phyloP scores from a whole-genome alignment of 2,329 filamentous ascomycete genomes.

The Ploettnerulaceae sp. region DNA sequence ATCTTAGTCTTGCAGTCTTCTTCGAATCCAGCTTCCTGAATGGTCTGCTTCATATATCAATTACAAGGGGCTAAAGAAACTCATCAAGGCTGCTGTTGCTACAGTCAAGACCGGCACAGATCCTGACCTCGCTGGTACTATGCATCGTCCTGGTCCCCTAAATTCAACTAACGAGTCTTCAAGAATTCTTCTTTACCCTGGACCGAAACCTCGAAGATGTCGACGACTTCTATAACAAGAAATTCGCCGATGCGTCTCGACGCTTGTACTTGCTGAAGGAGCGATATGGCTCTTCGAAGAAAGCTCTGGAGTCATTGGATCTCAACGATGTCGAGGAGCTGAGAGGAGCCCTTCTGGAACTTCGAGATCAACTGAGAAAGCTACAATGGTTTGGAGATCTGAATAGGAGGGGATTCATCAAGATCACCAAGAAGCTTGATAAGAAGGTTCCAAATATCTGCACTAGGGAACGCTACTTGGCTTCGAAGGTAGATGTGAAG shows the following conservation, averaged over 20 bases:
- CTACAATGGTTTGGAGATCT: constrained; percentile 98
- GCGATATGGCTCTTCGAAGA: constrained; percentile 72
- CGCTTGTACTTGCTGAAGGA: constrained; percentile 83
- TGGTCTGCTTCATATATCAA: constrained; percentile 83
- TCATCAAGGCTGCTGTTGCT: constrained; percentile 73
- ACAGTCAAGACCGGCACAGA: constrained; percentile 63
- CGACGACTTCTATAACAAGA: constrained; percentile 95
- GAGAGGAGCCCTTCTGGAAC: constrained; percentile 81
- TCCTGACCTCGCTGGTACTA: constrained; percentile 82
- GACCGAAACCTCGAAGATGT: constrained; percentile 97
- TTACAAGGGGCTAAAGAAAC: constrained; percentile 90
- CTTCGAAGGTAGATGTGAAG: constrained; percentile 83
- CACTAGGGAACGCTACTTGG: constrained; percentile 80
- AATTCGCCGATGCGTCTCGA: constrained; percentile 78
- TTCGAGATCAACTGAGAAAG: constrained; percentile 82
- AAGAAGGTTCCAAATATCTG: constrained; percentile 79
- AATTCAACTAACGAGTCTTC: constrained; percentile 27
- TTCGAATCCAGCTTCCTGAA: constrained; percentile 80
- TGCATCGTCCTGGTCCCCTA: not conserved
- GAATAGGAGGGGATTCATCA: constrained; percentile 89
- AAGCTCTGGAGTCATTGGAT: constrained; percentile 69
- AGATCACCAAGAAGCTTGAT: constrained; percentile 98
- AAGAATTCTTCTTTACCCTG: constrained; percentile 95
- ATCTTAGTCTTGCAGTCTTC: constrained; percentile 46
- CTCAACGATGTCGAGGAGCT: constrained; percentile 88